Evolutionary conservation across 805 yeast species (phyloP), one percentile per base, ranked within the genome.

Genomic region (Maudiozyma bulderi): DNA sequence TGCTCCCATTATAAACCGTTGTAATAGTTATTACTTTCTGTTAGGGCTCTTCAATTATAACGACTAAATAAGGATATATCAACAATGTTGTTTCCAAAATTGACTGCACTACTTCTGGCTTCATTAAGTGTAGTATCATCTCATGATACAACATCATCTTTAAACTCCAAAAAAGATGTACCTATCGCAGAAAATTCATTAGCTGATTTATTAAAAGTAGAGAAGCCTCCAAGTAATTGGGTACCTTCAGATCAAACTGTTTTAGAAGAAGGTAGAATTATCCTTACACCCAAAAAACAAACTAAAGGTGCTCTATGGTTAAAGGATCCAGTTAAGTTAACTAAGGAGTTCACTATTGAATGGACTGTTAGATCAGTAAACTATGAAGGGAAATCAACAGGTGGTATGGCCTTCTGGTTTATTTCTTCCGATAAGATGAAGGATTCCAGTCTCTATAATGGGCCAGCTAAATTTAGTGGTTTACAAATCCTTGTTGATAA

Each of bases 361-460:
- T 59, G 78, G 44, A 77, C 83, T 2, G 73, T 84, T 53, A 74
- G 93, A 64, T 77, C 86, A 43, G 63, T 76, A 8, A 86, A 85
- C 6, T 67, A 69, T 8, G 56, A 52, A 37, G 82, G 82, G 0
- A 58, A 64, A 46, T 70, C 69, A 13, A 31, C 34, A 15, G 80
- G 85, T 57, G 88, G 87, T 0, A 56, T 82, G 20, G 69, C 85
- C 0, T 64, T 84, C 39, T 82, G 82, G 77, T 62, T 81, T 34
- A 57, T 77, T n/a, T 70, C 72, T 40, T 59, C 45, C 5, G 44
- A 42, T 11, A 41, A 43, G 10, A 35, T 20, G 40, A 54, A 51
- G 8, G 71, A 69, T 49, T 67, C 68, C 11, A 49, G 58, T 1
- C 65, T 70, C 49, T 80, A 66, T 57, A 78, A 77, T 43, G 86